These are phyloP conservation scores for Hymenoscyphus albidus DNA, from an alignment of 2,329 filamentous ascomycete genomes.

Conservation along the genomic window DNA sequence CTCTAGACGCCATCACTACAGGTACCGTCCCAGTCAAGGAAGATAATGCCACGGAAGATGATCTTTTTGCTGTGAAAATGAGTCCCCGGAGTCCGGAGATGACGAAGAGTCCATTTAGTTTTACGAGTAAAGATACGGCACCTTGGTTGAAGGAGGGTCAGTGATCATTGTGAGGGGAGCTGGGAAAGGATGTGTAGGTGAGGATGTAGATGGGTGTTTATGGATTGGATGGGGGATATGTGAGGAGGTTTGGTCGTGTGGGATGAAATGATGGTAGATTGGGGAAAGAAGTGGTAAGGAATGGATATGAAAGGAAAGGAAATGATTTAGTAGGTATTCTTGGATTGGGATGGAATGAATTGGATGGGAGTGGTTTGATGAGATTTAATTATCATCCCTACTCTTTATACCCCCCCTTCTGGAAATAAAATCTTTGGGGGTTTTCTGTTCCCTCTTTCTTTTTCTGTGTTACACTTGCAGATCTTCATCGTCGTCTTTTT, in stretches of 20 bases:
- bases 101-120: conserved; percentile 74
- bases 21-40: conserved; percentile 35
- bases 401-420: conserved; percentile 19
- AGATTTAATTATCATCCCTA: conserved; percentile 9
- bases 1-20: conserved; percentile 38
- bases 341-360: background rate
- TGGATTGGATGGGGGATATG: background rate
- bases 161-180: conserved; percentile 9
- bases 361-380: background rate
- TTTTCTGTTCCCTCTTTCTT: background rate
- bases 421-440: conserved; percentile 1
- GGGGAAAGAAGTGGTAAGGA: no score
- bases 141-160: conserved; percentile 29
- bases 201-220: background rate
- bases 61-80: conserved; percentile 81
- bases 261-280: background rate
- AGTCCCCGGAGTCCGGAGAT: conserved; percentile 85
- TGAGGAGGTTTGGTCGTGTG: background rate
- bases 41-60: conserved; percentile 62
- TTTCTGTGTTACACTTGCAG: background rate
- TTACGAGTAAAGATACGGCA: conserved; percentile 34
- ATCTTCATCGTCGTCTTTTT: background rate
- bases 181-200: background rate
- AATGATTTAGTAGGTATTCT: background rate
- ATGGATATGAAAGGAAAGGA: background rate